Conservation (phyloP, 805 yeast species). For the Lipomyces japonicus region DNA sequence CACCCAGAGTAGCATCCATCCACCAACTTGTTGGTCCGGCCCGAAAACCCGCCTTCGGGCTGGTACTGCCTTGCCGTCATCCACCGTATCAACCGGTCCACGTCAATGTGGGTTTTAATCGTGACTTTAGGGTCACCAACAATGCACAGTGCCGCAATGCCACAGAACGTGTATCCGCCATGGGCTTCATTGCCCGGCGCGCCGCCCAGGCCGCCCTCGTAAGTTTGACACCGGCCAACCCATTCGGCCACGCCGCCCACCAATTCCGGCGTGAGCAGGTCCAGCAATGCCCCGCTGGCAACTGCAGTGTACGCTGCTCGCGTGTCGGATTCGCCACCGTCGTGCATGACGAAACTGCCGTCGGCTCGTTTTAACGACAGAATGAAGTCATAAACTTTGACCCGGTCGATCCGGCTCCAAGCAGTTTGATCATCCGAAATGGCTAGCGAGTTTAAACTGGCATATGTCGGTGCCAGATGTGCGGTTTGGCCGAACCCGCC, state of each 20-base stretch:
- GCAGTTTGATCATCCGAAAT: slow-evolving; percentile 41
- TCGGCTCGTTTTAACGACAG: slow-evolving; percentile 55
- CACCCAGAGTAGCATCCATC: slow-evolving; percentile 96
- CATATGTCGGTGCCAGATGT: slow-evolving; percentile 82
- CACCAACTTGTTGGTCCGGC: slow-evolving; percentile 87
- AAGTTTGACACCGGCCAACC: slow-evolving; percentile 72
- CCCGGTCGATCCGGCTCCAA: slow-evolving; percentile 47
- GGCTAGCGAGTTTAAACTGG: slow-evolving; percentile 63
- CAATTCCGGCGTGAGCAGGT: slow-evolving; percentile 60
- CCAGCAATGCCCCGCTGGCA: slow-evolving; percentile 63
- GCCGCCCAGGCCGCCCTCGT: slow-evolving; percentile 94
- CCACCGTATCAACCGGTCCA: slow-evolving; percentile 54
- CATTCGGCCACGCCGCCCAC: slow-evolving; percentile 53
- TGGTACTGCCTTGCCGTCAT: slow-evolving; percentile 60
- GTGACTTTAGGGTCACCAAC: slow-evolving; percentile 41
- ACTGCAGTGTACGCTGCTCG: slow-evolving; percentile 85
- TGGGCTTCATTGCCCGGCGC: slow-evolving; percentile 85
- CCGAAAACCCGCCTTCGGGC: slow-evolving; percentile 83
- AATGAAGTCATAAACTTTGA: slow-evolving; percentile 59
- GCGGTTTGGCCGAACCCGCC: slow-evolving; percentile 83
- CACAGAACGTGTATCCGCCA: slow-evolving; percentile 95
- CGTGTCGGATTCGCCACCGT: slow-evolving; percentile 73
- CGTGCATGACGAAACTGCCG: slow-evolving; percentile 76
- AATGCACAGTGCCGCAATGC: slow-evolving; percentile 58
- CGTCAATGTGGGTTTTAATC: slow-evolving; percentile 42